Conservation (phyloP, 129 eudicot genomes). For the Artemisia tridentata region DNA sequence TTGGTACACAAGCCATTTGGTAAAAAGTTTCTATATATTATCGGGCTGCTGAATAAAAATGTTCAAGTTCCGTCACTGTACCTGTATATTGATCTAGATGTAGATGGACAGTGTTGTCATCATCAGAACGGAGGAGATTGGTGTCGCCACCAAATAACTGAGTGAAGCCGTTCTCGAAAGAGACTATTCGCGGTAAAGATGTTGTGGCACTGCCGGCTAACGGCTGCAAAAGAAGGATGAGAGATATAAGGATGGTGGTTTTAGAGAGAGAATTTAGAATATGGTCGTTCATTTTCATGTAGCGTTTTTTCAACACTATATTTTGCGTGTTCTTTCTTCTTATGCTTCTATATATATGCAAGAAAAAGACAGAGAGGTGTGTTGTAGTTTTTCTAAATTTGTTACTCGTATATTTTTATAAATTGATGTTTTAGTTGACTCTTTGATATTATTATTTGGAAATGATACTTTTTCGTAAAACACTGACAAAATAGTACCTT, state of each 20-base stretch:
- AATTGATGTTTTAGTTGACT: neutral
- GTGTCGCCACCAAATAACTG: constrained; percentile 68
- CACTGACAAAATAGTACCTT: too few species aligned
- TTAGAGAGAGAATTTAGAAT: constrained; percentile 26
- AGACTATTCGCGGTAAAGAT: constrained; percentile 26
- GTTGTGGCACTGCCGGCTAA: constrained; percentile 20
- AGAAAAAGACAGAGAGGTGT: neutral
- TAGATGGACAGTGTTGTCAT: constrained; percentile 58
- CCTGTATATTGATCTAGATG: constrained; percentile 86
- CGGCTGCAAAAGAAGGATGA: constrained; percentile 28
- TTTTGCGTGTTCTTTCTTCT: neutral
- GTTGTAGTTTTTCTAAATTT: neutral
- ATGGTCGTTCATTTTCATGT: constrained; percentile 20
- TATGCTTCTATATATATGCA: constrained; percentile 5
- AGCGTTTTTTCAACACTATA: constrained; percentile 24
- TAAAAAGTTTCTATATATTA: too few species aligned
- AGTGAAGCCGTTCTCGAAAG: constrained; percentile 59
- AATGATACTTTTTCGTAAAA: too few species aligned
- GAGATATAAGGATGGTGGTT: constrained; percentile 14
- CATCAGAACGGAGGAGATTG: constrained; percentile 45
- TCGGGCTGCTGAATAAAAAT: too few species aligned
- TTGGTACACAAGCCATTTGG: too few species aligned
- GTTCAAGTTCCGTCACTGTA: neutral
- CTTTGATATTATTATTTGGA: neutral
- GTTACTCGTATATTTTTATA: neutral